Evolutionary conservation across 202 grass and related monocot genomes (phyloP), one percentile per base, ranked within the genome.

Genomic region (Eragrostis tef): DNA sequence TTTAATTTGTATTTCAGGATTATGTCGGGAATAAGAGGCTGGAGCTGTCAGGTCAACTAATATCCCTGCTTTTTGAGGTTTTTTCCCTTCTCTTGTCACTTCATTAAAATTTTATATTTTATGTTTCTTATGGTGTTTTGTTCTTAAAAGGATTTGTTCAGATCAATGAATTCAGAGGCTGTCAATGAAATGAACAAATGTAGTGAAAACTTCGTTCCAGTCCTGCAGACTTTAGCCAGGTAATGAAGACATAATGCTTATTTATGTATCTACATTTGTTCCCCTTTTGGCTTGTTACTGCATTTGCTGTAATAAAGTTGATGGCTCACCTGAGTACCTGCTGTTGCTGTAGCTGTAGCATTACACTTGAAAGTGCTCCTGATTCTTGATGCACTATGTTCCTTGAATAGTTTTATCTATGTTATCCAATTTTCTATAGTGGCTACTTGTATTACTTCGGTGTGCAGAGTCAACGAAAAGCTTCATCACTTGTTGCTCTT

Each of bases 1-100:
- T 79, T 87, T 6, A 75, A 81, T 78, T 79, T 84, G 69, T 83
- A 39, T 39, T 79, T 64, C 81, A 98, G 95, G 95, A 98, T 90
- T 98, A 98, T 87, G 90, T 98, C 41, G 95, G 95, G 45, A 98
- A 98, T 87, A 98, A 98, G 77, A 90, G 92, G 76, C 79, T 98
- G 63, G 95, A 98, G 83, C 82, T 98, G 46, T 98, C 95, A 12
- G 95, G 92, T 39, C 95, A 98, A 80, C 83, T 98, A 67, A 83
- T 98, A 86, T 98, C 95, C 34, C 80, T 94, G 52, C 92, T 98
- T 69, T 98, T 98, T 82, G 95, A 98, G 95, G 95, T 94, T 64
- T 86, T 75, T 64, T 39, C 34, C 31, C 41, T 36, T 52, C 47
- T 49, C n/a, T 73, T 71, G 65, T 81, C 3, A 2, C 34, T 39